These are phyloP conservation scores for Calonectria crousiana DNA, from an alignment of 2,329 filamentous ascomycete genomes.

Conservation along the genomic window DNA sequence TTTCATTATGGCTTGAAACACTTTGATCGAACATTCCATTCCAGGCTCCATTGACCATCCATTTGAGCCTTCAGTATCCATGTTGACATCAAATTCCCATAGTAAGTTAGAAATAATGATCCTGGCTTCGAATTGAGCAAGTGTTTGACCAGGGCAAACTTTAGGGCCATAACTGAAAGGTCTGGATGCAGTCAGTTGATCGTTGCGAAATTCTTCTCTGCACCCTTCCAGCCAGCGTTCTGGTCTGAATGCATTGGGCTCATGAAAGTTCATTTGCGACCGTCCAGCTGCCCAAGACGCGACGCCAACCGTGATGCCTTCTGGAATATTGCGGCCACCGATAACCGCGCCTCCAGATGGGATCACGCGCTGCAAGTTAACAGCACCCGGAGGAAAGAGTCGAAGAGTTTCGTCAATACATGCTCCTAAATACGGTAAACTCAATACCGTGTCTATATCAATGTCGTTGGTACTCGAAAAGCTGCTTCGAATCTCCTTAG, in stretches of 20 bases:
- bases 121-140: neutral
- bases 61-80: neutral
- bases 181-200: neutral
- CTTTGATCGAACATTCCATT: neutral
- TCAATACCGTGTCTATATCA: neutral
- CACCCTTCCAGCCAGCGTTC: neutral
- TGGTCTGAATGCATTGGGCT: neutral
- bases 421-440: neutral
- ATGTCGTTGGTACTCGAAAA: neutral
- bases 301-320: neutral
- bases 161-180: neutral
- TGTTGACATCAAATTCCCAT: neutral
- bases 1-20: neutral
- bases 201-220: neutral
- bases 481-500: neutral
- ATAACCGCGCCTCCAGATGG: neutral
- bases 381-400: neutral
- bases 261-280: neutral
- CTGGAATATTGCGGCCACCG: neutral
- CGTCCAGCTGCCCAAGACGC: neutral
- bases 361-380: neutral
- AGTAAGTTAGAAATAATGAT: neutral
- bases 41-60: neutral
- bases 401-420: neutral
- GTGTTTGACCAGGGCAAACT: neutral